Conservation (phyloP, 192 early-diverging fungal species). For the Mortierella claussenii region DNA sequence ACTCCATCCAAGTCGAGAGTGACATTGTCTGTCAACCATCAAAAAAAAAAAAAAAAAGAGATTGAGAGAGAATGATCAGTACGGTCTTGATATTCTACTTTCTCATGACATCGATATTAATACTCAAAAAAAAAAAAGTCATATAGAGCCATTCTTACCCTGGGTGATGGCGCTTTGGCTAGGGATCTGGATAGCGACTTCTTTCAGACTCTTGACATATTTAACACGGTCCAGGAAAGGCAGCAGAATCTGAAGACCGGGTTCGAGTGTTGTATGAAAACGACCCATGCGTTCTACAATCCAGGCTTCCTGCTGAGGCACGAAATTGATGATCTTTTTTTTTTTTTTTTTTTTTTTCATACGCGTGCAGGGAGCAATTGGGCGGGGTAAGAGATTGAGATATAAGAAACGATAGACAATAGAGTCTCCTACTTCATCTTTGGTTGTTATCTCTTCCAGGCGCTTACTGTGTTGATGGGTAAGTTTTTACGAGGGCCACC, state of each 20-base stretch:
- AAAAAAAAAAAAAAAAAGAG: not conserved
- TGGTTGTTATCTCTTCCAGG: not conserved
- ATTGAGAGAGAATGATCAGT: not conserved
- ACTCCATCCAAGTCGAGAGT: conserved; percentile 96
- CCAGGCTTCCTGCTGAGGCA: conserved; percentile 98
- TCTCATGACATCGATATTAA: not conserved
- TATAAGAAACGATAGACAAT: not conserved
- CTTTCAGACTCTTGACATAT: conserved; percentile 95
- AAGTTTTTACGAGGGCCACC: conserved; percentile 21
- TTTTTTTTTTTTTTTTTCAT: too few relatives aligned
- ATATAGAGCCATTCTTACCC: conserved; percentile 19
- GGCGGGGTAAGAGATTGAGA: too few relatives aligned
- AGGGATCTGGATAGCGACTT: conserved; percentile 92
- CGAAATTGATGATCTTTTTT: conserved; percentile 93
- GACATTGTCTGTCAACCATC: conserved; percentile 80
- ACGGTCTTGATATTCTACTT: not conserved
- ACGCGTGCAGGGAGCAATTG: too few relatives aligned
- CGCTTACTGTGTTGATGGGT: conserved; percentile 59
- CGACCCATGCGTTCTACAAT: conserved; percentile 95
- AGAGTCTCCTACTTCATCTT: not conserved
- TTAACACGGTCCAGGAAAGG: conserved; percentile 89
- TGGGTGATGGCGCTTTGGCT: conserved; percentile 92
- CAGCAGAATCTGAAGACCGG: conserved; percentile 88
- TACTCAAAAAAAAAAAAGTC: not conserved
- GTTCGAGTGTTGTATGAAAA: conserved; percentile 83